phyloP scores from a whole-genome alignment of 495 filamentous ascomycete species.

The Echria macrotheca region DNA sequence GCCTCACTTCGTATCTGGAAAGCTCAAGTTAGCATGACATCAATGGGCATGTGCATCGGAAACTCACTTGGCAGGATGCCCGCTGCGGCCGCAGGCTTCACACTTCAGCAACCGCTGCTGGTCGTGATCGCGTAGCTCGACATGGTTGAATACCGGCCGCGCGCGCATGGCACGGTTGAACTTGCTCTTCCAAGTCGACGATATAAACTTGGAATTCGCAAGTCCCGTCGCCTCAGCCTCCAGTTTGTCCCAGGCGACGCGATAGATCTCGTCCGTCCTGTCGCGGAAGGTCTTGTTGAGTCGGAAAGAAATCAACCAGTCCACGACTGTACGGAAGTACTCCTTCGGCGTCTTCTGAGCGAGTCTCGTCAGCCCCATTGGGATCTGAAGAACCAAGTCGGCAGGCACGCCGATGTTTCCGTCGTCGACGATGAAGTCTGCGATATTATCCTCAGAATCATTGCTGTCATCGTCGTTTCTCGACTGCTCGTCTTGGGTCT shows the following conservation, averaged over 20 bases:
- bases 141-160: slow-evolving; percentile 43
- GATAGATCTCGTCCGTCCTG: slow-evolving; percentile 57
- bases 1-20: slow-evolving; percentile 44
- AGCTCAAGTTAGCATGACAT: neutral
- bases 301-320: slow-evolving; percentile 72
- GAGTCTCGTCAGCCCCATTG: slow-evolving; percentile 64
- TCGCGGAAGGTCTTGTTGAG: slow-evolving; percentile 65
- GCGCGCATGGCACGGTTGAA: slow-evolving; percentile 63
- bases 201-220: slow-evolving; percentile 65
- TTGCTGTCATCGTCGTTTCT: slow-evolving; percentile 35
- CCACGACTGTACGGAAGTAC: slow-evolving; percentile 71
- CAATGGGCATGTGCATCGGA: neutral
- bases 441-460: slow-evolving; percentile 55
- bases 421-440: slow-evolving; percentile 67
- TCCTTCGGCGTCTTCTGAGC: slow-evolving; percentile 64
- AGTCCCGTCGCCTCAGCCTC: slow-evolving; percentile 65
- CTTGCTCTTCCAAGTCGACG: slow-evolving; percentile 63
- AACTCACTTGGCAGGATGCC: slow-evolving; percentile 55
- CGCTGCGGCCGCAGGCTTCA: slow-evolving; percentile 69
- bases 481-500: neutral
- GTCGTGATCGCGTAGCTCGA: slow-evolving; percentile 22
- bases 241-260: slow-evolving; percentile 67
- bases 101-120: slow-evolving; percentile 48
- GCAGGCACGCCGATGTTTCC: slow-evolving; percentile 60
- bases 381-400: slow-evolving; percentile 44